These are phyloP conservation scores for Liquidambar formosana DNA, from an alignment of 164 flowering plant species.

Conservation along the genomic window DNA sequence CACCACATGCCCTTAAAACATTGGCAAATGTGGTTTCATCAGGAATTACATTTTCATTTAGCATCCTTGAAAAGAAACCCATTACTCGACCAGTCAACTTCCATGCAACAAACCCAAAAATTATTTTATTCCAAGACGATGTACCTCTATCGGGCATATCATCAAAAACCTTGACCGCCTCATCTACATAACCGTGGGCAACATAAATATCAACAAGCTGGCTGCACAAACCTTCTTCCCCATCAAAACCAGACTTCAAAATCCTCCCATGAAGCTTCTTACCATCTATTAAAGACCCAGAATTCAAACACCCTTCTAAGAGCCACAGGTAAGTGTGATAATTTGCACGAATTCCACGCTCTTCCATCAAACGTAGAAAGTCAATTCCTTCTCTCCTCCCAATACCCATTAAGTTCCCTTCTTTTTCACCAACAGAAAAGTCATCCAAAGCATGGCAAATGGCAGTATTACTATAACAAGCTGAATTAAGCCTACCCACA, in stretches of 20 bases:
- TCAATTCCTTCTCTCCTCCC: slow-evolving; percentile 14
- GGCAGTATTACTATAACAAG: slow-evolving; percentile 15
- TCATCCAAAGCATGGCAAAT: slow-evolving; percentile 16
- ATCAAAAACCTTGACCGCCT: slow-evolving; percentile 29
- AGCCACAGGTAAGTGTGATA: slow-evolving; percentile 26
- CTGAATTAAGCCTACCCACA: slow-evolving; percentile 18
- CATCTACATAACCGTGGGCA: slow-evolving; percentile 17
- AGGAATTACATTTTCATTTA: slow-evolving; percentile 17
- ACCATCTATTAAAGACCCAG: slow-evolving; percentile 20
- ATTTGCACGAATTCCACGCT: slow-evolving; percentile 27
- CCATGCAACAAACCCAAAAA: slow-evolving; percentile 16
- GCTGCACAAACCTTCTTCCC: slow-evolving; percentile 17
- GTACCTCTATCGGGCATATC: slow-evolving; percentile 25
- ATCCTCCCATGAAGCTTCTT: slow-evolving; percentile 30
- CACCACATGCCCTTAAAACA: slow-evolving; percentile 29
- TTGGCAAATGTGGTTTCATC: slow-evolving; percentile 26
- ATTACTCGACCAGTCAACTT: slow-evolving; percentile 17
- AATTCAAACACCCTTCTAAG: slow-evolving; percentile 23
- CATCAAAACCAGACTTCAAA: slow-evolving; percentile 31
- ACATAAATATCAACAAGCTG: slow-evolving; percentile 23
- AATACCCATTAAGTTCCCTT: not conserved
- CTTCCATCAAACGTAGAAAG: slow-evolving; percentile 17
- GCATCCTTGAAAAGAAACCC: slow-evolving; percentile 23
- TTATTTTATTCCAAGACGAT: slow-evolving; percentile 27
- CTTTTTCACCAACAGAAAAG: slow-evolving; percentile 3